Evolutionary conservation across 148 eudicot species (phyloP).

Genomic region (Camellia granthamiana): DNA sequence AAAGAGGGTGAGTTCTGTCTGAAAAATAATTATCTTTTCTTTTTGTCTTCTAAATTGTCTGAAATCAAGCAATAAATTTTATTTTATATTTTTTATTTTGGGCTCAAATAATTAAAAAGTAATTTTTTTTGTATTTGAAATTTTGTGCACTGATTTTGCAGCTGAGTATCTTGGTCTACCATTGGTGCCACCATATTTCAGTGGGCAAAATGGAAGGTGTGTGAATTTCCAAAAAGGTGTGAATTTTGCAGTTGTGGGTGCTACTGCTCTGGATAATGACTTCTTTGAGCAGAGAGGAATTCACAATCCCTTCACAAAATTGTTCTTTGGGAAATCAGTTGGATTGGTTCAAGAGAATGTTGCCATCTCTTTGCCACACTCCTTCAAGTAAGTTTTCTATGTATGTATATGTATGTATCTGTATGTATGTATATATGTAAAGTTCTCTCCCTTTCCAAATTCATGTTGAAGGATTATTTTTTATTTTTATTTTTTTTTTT

Average conservation of each 20-base stretch:
- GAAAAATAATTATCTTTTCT: too few species aligned
- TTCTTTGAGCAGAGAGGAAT: conserved; percentile 26
- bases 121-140: too few species aligned
- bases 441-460: too few species aligned
- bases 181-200: conserved; percentile 31
- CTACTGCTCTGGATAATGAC: conserved; percentile 26
- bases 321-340: conserved; percentile 30
- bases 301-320: conserved; percentile 15
- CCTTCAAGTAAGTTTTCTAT: conserved; percentile 17
- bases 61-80: too few species aligned
- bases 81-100: too few species aligned
- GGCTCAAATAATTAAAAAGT: too few species aligned
- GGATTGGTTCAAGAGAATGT: conserved; percentile 33
- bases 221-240: conserved; percentile 31
- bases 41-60: too few species aligned
- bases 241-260: conserved; percentile 52
- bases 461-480: too few species aligned
- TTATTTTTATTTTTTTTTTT: too few species aligned
- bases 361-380: conserved; percentile 19
- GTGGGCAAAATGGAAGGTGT: conserved; percentile 6
- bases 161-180: conserved; percentile 36
- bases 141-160: conserved; percentile 4
- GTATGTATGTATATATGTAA: neutral
- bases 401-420: neutral
- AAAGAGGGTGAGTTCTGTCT: too few species aligned